Evolutionary conservation across 192 early-diverging fungal species (phyloP), one percentile per base, ranked within the genome.

Genomic region (Oehlia diaphana): DNA sequence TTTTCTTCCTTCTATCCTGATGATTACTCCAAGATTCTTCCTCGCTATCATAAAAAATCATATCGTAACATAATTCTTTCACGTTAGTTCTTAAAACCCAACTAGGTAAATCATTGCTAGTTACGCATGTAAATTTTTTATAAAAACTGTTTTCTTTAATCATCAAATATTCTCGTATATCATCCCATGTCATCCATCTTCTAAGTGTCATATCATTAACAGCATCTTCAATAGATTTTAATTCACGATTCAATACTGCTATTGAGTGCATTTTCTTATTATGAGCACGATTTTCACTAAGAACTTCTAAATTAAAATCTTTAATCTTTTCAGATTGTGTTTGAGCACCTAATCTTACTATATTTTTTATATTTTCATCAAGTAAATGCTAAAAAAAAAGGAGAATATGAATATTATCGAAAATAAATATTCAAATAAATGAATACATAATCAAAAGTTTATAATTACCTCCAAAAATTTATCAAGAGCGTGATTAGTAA

Each of bases 271-370:
- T 42, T 63, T 0, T 12, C 26, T 2, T 82, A 68, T 64, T 72
- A 81, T 14, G 35, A 37, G 35, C 35, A 4, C 39, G 39, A 63
- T 42, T 42, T 42, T 42, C 7, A 42, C 69, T 3, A 79, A 33
- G 9, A 67, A 35, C 10, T n/a, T 42, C 63, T 14, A 74, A 39
- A 42, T 16, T 72, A 77, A 80, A 84, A 1, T 67, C 21, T 3
- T 81, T 80, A 33, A 86, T 64, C 19, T 42, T 58, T 37, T 81
- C 82, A 28, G 81, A 82, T 44, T 83, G 81, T 3, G 83, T 81
- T 9, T 84, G 80, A 16, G 80, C 35, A 10, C 90, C 88, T 10
- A 91, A 44, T 19, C 89, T 86, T 35, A 89, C 86, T 50, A 89
- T 68, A 2, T 61, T 68, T 16, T 14, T 16, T 58, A 58, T 58